Percentiles rank a stretch among this genome's conserved stretches.
Evolutionary conservation across 169 alveolate species (phyloP).

Genomic region (Plasmodium berghei): DNA sequence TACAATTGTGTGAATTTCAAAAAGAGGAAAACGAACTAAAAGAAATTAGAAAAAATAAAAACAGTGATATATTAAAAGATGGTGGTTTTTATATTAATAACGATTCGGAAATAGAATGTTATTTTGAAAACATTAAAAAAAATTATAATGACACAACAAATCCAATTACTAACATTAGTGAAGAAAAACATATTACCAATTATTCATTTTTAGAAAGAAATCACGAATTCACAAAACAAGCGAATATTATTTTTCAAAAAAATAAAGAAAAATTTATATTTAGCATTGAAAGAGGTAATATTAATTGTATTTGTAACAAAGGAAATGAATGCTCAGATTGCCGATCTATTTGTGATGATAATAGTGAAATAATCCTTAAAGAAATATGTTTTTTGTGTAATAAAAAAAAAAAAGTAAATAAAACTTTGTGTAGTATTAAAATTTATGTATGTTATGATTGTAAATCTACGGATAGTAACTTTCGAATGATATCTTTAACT

Average conservation of each 20-base stretch:
- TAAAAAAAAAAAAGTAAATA: constrained; percentile 53
- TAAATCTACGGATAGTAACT: constrained; percentile 49
- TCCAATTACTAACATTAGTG: no score
- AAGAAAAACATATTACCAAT: not conserved
- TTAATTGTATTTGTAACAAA: not conserved
- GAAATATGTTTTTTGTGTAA: constrained; percentile 50
- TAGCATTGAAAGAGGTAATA: constrained; percentile 35
- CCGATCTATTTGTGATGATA: not conserved
- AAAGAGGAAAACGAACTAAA: constrained; percentile 12
- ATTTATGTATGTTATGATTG: constrained; percentile 66
- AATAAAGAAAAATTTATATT: constrained; percentile 28
- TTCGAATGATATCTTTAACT: constrained; percentile 59
- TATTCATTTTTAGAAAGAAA: constrained; percentile 18
- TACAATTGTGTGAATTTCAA: not conserved
- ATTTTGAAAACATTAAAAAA: not conserved
- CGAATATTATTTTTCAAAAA: constrained; percentile 33
- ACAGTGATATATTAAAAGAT: not conserved
- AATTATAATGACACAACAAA: no score
- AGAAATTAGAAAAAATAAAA: not conserved
- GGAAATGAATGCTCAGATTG: not conserved
- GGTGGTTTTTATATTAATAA: constrained; percentile 12
- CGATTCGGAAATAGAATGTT: not conserved
- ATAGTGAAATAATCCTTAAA: constrained; percentile 3
- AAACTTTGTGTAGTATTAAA: constrained; percentile 21
- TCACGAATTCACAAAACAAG: constrained; percentile 24